phyloP scores from a whole-genome alignment of 2,329 filamentous ascomycete genomes.

The Exophiala xenobiotica region DNA sequence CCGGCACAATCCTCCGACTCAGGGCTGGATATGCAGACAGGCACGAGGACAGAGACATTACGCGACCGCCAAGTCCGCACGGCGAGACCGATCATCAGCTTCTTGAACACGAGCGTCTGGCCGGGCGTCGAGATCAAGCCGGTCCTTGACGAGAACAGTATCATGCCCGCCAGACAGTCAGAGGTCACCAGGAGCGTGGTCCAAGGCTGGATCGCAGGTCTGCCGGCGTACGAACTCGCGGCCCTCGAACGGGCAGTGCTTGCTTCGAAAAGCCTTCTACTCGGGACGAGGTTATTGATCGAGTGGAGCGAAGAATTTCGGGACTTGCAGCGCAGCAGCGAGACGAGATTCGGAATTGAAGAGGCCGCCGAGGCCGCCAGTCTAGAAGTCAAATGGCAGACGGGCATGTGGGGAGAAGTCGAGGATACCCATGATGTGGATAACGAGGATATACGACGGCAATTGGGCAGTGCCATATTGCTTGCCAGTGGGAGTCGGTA shows the following conservation, averaged over 20 bases:
- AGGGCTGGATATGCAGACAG: slow-evolving; percentile 47
- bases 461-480: slow-evolving; percentile 82
- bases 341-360: slow-evolving; percentile 69
- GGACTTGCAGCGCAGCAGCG: slow-evolving; percentile 44
- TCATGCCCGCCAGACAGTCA: slow-evolving; percentile 72
- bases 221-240: slow-evolving; percentile 78
- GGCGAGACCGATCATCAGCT: slow-evolving; percentile 68
- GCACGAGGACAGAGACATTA: slow-evolving; percentile 60
- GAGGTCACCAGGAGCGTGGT: slow-evolving; percentile 75
- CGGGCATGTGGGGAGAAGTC: slow-evolving; percentile 87
- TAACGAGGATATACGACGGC: slow-evolving; percentile 81
- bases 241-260: slow-evolving; percentile 80
- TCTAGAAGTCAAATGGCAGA: slow-evolving; percentile 89
- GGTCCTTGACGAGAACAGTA: slow-evolving; percentile 74
- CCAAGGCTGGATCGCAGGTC: slow-evolving; percentile 69
- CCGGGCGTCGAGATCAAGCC: slow-evolving; percentile 76
- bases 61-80: slow-evolving; percentile 69
- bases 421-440: slow-evolving; percentile 98
- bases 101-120: slow-evolving; percentile 73
- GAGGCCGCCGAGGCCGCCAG: slow-evolving; percentile 76
- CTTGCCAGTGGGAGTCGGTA: slow-evolving; percentile 63
- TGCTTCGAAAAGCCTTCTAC: slow-evolving; percentile 81
- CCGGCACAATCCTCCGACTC: slow-evolving; percentile 56
- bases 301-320: slow-evolving; percentile 82
- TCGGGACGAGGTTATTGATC: slow-evolving; percentile 71